These are phyloP conservation scores for Alternaria sp. DNA, from an alignment of 2,329 filamentous ascomycete genomes.

Conservation along the genomic window DNA sequence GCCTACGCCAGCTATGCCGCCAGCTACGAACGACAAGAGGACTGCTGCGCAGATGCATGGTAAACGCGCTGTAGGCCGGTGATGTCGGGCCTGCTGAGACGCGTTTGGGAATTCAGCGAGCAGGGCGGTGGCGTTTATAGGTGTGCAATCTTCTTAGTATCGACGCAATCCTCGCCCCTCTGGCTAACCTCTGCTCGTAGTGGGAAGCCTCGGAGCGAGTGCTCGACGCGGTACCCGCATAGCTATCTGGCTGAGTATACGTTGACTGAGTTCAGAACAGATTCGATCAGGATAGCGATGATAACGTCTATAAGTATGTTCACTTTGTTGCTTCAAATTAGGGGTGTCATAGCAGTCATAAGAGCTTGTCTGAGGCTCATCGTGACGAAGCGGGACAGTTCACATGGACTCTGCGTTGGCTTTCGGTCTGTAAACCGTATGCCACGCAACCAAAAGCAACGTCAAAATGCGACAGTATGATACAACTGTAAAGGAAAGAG, in stretches of 20 bases:
- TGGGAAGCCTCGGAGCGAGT: not conserved
- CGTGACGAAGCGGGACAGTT: not conserved
- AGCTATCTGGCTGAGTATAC: not conserved
- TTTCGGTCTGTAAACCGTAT: not conserved
- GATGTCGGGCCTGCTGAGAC: constrained; percentile 19
- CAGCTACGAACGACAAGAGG: constrained; percentile 75
- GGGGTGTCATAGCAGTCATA: not conserved
- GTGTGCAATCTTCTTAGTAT: not conserved
- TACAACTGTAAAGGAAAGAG: not conserved
- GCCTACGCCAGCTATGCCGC: constrained; percentile 91
- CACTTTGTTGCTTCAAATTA: not conserved
- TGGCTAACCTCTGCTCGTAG: not conserved
- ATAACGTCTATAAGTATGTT: not conserved
- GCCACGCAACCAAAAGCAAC: no score
- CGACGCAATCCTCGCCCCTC: not conserved
- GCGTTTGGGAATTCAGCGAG: no score
- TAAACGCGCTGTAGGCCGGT: constrained; percentile 32
- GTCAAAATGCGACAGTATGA: rapidly evolving
- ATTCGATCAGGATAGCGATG: not conserved
- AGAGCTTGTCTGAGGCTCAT: not conserved
- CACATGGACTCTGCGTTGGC: not conserved
- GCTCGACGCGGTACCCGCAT: not conserved
- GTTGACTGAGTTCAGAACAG: not conserved
- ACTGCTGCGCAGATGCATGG: constrained; percentile 73
- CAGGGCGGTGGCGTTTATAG: not conserved